These are phyloP conservation scores for Neophaeococcomyces mojaviensis DNA, from an alignment of 2,329 filamentous ascomycete species.

Conservation along the genomic window DNA sequence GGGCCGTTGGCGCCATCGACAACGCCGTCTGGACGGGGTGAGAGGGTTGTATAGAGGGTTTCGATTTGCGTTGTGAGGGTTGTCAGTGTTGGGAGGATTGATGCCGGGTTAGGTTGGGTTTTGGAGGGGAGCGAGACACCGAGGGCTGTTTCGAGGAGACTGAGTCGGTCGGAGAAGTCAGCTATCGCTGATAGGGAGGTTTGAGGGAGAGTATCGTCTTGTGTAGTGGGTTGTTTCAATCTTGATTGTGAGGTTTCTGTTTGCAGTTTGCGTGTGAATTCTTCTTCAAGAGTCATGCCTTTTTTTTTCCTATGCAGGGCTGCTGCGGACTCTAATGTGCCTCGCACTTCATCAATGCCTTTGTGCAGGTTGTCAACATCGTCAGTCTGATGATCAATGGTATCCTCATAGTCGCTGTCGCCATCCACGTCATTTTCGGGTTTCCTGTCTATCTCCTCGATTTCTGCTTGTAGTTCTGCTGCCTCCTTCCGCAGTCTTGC, in stretches of 20 bases:
- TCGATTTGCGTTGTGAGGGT: constrained; percentile 72
- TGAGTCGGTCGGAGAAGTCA: constrained; percentile 77
- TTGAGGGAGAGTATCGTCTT: constrained; percentile 28
- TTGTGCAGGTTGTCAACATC: constrained; percentile 39
- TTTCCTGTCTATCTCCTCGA: constrained; percentile 34
- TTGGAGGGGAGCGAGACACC: constrained; percentile 58
- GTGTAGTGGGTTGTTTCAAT: constrained; percentile 9
- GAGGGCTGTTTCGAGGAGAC: constrained; percentile 69
- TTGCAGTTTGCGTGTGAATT: constrained; percentile 15
- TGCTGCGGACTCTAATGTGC: constrained; percentile 60
- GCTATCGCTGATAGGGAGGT: constrained; percentile 67
- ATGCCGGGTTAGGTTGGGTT: constrained; percentile 46
- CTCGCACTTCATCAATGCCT: constrained; percentile 61
- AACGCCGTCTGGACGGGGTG: constrained; percentile 28
- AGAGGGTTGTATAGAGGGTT: constrained; percentile 52
- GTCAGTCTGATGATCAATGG: constrained; percentile 27
- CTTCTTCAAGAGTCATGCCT: constrained; percentile 12
- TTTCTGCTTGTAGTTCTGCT: constrained; percentile 58
- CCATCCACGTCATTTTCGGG: constrained; percentile 50
- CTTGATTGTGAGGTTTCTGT: constrained; percentile 6
- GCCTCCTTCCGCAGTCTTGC: constrained; percentile 76
- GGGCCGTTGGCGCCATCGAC: constrained; percentile 11
- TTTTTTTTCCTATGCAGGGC: not conserved
- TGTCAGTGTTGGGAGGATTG: constrained; percentile 76
- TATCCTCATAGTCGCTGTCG: constrained; percentile 30